Evolutionary conservation across 2,329 filamentous ascomycete species (phyloP), one percentile per base, ranked within the genome.

Genomic region (Colletotrichum kahawae): DNA sequence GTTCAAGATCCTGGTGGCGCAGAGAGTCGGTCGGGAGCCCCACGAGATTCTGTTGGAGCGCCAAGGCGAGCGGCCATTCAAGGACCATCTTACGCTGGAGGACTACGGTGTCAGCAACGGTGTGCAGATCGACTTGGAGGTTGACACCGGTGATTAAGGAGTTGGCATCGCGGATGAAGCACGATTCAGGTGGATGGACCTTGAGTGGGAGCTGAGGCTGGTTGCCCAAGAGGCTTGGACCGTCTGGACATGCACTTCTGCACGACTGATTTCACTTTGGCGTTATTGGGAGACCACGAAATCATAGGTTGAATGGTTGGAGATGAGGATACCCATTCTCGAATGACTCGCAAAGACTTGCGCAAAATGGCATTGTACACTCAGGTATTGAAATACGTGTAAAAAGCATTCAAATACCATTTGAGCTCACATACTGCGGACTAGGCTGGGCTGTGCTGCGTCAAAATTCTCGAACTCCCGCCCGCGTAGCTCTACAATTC

Each of bases 61-160:
- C 78, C 96, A 98, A 85, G 95, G 96, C 14, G 95, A 98, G 86
- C 87, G 96, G 78, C 96, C 96, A 29, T 98, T 98, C 84, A 98
- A 98, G 87, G 96, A 98, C 82, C 91, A 93, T 79, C 89, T 98
- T 76, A 96, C 92, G 38, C 84, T 98, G 79, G 95, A 95, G 81
- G 96, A 98, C 85, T 98, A 98, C 84, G 95, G 95, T n/a, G 93
- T 98, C 72, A 95, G 93, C 80, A 97, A 97, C 85, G 96, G 96
- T 12, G 95, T 98, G 81, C 90, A 92, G 84, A 82, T 92, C 63
- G 90, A 92, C 78, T 83, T 92, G 56, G 90, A 92, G 84, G 88
- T 92, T 65, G 90, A 92, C 78, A 92, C 90, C 5, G 89, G 90
- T 2, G 90, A 92, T 79, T 92, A 82, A 88, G 78, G 16, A 38